Evolutionary conservation across 192 early-diverging fungal species (phyloP).

Genomic region (Coemansia nantahalensis): DNA sequence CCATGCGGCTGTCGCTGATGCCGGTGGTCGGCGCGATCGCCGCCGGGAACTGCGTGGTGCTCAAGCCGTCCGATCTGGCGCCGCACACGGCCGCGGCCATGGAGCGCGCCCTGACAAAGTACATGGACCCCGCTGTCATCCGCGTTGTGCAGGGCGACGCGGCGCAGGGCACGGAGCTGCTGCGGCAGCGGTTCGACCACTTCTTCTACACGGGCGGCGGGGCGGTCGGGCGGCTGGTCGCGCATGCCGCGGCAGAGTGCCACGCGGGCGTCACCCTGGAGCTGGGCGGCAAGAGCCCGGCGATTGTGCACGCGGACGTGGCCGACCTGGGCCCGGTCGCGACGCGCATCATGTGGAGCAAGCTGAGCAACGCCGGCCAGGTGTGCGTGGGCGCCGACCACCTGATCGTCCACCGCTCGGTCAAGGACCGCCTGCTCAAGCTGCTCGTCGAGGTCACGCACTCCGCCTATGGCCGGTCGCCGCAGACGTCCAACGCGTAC

Average conservation of each 20-base stretch:
- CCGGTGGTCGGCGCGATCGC: constrained; percentile 85
- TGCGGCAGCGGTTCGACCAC: constrained; percentile 81
- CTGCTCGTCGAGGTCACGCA: constrained; percentile 51
- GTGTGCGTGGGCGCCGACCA: constrained; percentile 90
- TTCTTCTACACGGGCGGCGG: constrained; percentile 92
- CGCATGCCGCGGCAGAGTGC: constrained; percentile 78
- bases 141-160: constrained; percentile 75
- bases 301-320: constrained; percentile 63
- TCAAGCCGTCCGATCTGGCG: constrained; percentile 87
- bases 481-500: constrained; percentile 55
- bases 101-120: constrained; percentile 64
- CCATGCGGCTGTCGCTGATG: constrained; percentile 61
- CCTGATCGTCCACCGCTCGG: constrained; percentile 62
- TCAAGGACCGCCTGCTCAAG: constrained; percentile 58
- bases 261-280: constrained; percentile 89
- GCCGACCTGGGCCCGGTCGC: constrained; percentile 62
- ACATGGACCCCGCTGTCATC: constrained; percentile 65
- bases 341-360: constrained; percentile 76
- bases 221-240: constrained; percentile 76
- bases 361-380: constrained; percentile 87
- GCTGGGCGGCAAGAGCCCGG: constrained; percentile 88
- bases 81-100: constrained; percentile 62
- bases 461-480: constrained; percentile 54
- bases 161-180: constrained; percentile 67
- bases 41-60: constrained; percentile 79